A percentile compares a stretch with the other conserved stretches of the same genome.
Conservation (phyloP, 2,329 filamentous ascomycete genomes). For the Zasmidium angulare region DNA sequence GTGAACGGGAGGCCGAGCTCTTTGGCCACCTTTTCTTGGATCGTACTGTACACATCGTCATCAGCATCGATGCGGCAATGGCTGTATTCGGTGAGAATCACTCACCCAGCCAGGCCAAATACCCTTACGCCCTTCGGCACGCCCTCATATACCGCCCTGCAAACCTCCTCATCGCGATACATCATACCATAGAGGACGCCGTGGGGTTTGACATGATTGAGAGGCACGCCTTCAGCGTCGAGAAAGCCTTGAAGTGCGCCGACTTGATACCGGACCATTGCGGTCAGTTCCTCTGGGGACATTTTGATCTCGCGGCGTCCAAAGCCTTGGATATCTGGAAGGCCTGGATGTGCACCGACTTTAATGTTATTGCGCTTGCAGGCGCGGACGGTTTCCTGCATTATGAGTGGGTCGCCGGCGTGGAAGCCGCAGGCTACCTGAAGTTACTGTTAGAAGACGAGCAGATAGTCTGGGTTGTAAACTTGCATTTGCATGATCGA, state of each 20-base stretch:
- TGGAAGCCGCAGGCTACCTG: constrained; percentile 36
- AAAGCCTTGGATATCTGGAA: constrained; percentile 65
- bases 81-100: background rate
- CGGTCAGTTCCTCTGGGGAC: constrained; percentile 36
- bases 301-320: constrained; percentile 63
- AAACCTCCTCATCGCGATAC: constrained; percentile 50
- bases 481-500: constrained; percentile 57
- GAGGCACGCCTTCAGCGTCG: constrained; percentile 53
- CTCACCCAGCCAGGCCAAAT: constrained; percentile 52
- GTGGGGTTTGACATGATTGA: constrained; percentile 59
- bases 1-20: constrained; percentile 55
- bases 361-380: constrained; percentile 59
- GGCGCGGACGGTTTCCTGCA: constrained; percentile 58
- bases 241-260: constrained; percentile 62
- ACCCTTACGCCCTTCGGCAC: constrained; percentile 53
- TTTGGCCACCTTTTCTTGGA: constrained; percentile 55
- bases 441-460: background rate
- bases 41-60: constrained; percentile 33
- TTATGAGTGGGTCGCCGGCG: constrained; percentile 61
- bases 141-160: constrained; percentile 54
- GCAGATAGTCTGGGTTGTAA: no score
- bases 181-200: constrained; percentile 61
- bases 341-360: constrained; percentile 63
- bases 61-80: background rate
- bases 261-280: constrained; percentile 62